Evolutionary conservation across 768 basidiomycete species (phyloP).

Genomic region (Naganishia antarctica): DNA sequence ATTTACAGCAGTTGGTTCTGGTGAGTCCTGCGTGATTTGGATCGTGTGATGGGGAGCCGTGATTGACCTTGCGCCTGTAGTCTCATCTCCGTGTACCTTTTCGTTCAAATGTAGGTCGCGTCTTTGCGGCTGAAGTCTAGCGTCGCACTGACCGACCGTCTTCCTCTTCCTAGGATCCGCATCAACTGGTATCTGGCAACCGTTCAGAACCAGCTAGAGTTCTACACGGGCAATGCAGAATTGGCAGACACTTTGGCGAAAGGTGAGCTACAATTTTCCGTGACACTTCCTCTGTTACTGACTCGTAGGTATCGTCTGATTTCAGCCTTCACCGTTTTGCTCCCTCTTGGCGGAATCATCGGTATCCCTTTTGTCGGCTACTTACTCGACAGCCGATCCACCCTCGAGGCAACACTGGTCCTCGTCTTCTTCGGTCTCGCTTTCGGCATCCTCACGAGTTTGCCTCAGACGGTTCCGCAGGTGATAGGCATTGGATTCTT

Average conservation of each 20-base stretch:
- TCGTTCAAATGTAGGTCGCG: conserved; percentile 45
- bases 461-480: conserved; percentile 35
- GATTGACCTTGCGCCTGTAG: conserved; percentile 12
- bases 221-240: conserved; percentile 40
- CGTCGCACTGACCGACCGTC: not conserved
- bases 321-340: conserved; percentile 49
- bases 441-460: conserved; percentile 45
- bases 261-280: conserved; percentile 21
- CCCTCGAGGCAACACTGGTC: conserved; percentile 35
- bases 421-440: conserved; percentile 40
- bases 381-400: conserved; percentile 39
- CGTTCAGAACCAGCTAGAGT: conserved; percentile 44
- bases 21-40: conserved; percentile 33
- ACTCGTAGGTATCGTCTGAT: not conserved
- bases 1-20: conserved; percentile 46
- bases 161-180: conserved; percentile 32
- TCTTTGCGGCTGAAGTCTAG: no score
- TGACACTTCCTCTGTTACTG: not conserved
- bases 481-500: conserved; percentile 46
- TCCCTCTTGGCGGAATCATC: conserved; percentile 49
- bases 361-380: conserved; percentile 45
- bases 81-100: conserved; percentile 42
- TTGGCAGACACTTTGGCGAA: conserved; percentile 43
- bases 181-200: conserved; percentile 51
- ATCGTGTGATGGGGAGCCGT: not conserved